phyloP scores from a whole-genome alignment of 192 early-diverging fungal species.

The Backusella westeae region DNA sequence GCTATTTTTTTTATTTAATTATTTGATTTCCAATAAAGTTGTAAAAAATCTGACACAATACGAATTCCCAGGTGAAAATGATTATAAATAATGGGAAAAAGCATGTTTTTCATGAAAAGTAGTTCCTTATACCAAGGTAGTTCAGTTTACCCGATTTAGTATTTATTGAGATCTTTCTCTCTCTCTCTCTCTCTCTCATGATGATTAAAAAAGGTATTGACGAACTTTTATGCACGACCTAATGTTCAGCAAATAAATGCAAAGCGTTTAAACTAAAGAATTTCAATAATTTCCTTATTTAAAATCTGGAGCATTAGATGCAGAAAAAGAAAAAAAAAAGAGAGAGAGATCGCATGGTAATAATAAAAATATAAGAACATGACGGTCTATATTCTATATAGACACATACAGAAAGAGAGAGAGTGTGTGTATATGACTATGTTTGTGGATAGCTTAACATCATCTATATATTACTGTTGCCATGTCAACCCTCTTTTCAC shows the following conservation, averaged over 20 bases:
- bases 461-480: too few species aligned
- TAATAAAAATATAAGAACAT: background rate
- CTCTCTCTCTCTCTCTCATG: too few species aligned
- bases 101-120: background rate
- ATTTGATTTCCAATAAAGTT: background rate
- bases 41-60: slow-evolving; percentile 4
- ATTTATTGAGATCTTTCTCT: too few species aligned
- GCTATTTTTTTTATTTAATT: background rate
- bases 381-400: background rate
- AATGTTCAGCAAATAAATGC: background rate
- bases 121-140: background rate
- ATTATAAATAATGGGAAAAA: too few species aligned
- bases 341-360: background rate
- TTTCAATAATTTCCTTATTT: background rate
- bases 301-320: too few species aligned
- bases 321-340: background rate
- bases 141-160: too few species aligned
- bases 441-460: too few species aligned
- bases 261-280: background rate
- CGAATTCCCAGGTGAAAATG: background rate
- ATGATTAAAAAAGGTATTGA: background rate
- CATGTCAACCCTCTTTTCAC: too few species aligned
- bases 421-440: background rate
- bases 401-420: background rate
- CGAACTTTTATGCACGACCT: background rate